Evolutionary conservation across 1,139 yeast genomes (phyloP).

Genomic region (Debaryomyces robertsiae): DNA sequence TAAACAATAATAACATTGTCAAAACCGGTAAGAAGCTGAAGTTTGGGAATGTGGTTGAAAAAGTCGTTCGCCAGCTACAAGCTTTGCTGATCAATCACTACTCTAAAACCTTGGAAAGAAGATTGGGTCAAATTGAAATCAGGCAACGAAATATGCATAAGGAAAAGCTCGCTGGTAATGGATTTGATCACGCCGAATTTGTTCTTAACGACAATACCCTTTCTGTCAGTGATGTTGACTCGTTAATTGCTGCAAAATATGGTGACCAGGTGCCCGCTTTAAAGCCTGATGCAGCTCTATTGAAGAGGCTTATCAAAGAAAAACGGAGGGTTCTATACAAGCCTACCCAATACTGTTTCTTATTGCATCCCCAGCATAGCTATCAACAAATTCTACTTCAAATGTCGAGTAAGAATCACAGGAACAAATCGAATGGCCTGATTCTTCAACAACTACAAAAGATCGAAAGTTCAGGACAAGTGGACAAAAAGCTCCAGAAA

Average conservation of each 20-base stretch:
- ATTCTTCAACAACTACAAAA: slow-evolving; percentile 3
- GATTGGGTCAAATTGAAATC: slow-evolving; percentile 12
- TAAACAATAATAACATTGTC: slow-evolving; percentile 10
- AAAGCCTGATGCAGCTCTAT: slow-evolving; percentile 12
- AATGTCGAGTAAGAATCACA: slow-evolving; percentile 8
- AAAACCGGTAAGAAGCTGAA: slow-evolving; percentile 13
- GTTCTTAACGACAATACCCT: slow-evolving; percentile 14
- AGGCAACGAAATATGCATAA: slow-evolving; percentile 10
- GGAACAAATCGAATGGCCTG: slow-evolving; percentile 7
- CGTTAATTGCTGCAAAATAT: not conserved
- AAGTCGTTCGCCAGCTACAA: slow-evolving; percentile 19
- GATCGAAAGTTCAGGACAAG: not conserved
- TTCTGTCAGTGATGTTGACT: slow-evolving; percentile 10
- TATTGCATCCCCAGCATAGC: slow-evolving; percentile 20
- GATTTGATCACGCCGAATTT: slow-evolving; percentile 15
- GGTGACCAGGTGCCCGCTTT: not conserved
- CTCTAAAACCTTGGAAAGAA: slow-evolving; percentile 7
- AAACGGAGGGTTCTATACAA: slow-evolving; percentile 26
- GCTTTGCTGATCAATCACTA: slow-evolving; percentile 16
- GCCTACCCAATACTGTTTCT: slow-evolving; percentile 33
- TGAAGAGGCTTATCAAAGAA: slow-evolving; percentile 20
- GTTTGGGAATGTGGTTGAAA: slow-evolving; percentile 17
- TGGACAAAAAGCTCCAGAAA: slow-evolving; percentile 8
- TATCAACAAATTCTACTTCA: slow-evolving; percentile 17
- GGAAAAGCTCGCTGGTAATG: slow-evolving; percentile 3